phyloP scores from a whole-genome alignment of 31 red algal species.

The Asparagopsis taxiformis region DNA sequence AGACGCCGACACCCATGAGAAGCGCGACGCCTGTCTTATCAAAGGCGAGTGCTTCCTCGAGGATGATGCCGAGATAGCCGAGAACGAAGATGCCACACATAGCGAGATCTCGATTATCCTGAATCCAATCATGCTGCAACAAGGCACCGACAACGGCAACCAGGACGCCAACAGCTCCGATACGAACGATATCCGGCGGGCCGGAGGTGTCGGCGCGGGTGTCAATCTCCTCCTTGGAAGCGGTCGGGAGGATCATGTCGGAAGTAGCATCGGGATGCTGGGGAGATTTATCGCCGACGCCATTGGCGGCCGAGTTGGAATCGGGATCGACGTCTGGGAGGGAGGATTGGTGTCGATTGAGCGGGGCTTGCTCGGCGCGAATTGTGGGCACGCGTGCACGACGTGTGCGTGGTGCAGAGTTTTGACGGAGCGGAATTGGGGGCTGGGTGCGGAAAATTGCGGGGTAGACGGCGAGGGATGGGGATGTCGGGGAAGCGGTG shows the following conservation, averaged over 20 bases:
- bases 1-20: constrained; percentile 86
- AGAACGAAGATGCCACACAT: constrained; percentile 86
- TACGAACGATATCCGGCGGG: constrained; percentile 32
- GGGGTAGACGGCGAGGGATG: too few relatives aligned
- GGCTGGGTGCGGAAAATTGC: too few relatives aligned
- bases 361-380: too few relatives aligned
- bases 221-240: constrained; percentile 5
- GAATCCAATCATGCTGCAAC: constrained; percentile 58
- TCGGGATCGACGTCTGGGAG: too few relatives aligned
- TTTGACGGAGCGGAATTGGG: too few relatives aligned
- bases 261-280: not conserved
- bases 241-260: constrained; percentile 23
- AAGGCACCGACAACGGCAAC: not conserved
- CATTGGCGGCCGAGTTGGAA: too few relatives aligned
- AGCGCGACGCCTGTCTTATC: constrained; percentile 95
- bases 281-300: not conserved
- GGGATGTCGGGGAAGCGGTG: too few relatives aligned
- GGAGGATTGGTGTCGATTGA: too few relatives aligned
- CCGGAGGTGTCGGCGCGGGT: not conserved
- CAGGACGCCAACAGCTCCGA: constrained; percentile 32
- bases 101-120: constrained; percentile 70
- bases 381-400: too few relatives aligned
- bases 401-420: too few relatives aligned
- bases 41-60: constrained; percentile 90
- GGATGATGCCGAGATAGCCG: constrained; percentile 92